Conservation (phyloP, 805 yeast genomes). For the Ogataea minuta region DNA sequence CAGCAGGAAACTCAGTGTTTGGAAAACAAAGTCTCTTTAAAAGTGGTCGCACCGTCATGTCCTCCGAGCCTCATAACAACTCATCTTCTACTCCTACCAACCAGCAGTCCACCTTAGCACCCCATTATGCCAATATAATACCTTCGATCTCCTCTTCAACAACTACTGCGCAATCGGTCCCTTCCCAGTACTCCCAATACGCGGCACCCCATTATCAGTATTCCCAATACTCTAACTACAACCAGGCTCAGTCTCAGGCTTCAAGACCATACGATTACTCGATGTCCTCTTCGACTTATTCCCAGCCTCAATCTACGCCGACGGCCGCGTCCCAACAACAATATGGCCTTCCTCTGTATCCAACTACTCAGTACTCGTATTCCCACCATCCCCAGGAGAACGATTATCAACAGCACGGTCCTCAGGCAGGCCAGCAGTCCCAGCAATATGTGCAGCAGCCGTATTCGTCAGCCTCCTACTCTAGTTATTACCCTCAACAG, state of each 20-base stretch:
- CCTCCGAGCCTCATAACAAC: constrained; percentile 21
- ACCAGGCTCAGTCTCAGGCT: constrained; percentile 14
- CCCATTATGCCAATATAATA: constrained; percentile 16
- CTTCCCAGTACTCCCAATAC: constrained; percentile 22
- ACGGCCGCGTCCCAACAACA: constrained; percentile 19
- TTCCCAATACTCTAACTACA: constrained; percentile 19
- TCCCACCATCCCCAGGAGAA: constrained; percentile 23
- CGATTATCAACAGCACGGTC: constrained; percentile 20
- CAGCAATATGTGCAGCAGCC: constrained; percentile 22
- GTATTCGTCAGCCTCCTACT: constrained; percentile 14
- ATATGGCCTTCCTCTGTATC: constrained; percentile 19
- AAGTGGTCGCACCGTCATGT: constrained; percentile 12
- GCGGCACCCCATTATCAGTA: constrained; percentile 25
- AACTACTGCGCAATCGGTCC: constrained; percentile 11
- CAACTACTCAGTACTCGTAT: constrained; percentile 20
- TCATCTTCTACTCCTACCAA: constrained; percentile 15
- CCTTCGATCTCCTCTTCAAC: constrained; percentile 18
- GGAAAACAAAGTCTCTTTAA: constrained; percentile 5
- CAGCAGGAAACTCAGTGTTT: constrained; percentile 9
- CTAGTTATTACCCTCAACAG: constrained; percentile 20
- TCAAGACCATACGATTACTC: constrained; percentile 23
- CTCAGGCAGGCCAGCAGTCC: constrained; percentile 16
- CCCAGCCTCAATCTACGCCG: constrained; percentile 16
- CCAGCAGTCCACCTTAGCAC: constrained; percentile 14
- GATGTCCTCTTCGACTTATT: constrained; percentile 13